Evolutionary conservation across 1,284 basidiomycete genomes (phyloP), one percentile per base, ranked within the genome.

Genomic region (Fomitopsis betulina): DNA sequence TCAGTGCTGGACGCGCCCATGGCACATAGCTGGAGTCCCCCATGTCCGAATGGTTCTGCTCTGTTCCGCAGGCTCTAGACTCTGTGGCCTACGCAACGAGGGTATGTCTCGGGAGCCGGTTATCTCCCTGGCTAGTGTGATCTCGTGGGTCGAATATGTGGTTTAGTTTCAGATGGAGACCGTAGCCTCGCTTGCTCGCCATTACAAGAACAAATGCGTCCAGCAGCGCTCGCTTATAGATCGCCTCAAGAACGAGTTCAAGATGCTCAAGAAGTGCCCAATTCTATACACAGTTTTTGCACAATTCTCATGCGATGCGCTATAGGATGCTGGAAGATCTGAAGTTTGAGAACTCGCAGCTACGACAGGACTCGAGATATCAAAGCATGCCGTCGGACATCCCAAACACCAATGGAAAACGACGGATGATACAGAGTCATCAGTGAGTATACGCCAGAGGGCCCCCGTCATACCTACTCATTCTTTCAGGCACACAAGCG

Each of bases 11-110:
- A 47, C 45, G 9, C 55, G 38, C 43, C 55, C 42, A 40, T 51
- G 57, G 37, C 40, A 25, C 47, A 25, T 63, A 92, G 90, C 80
- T 92, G 80, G 87, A 89, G 9, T 72, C 79, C 3, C 89, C 89
- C 0, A 88, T 93, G 85, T 82, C 85, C 5, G 80, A 86, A 25
- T 92, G 89, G 89, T 93, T 93, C 73, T 76, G 77, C 13, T 80
- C 83, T 38, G 70, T 88, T 12, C 82, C 88, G 12, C 73, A 76
- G 57, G 73, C 81, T 4, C 72, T 91, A 32, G 88, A 92, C 66
- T 68, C 78, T 19, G 70, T 88, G 23, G 83, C 86, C 37, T 81
- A 79, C 64, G 80, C 89, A 23, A 78, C 81, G 51, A 88, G 87
- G 77, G 89, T 88, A 61, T 32, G 72, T 60, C n/a, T 59, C 49